These are phyloP conservation scores for Phylloboletellus chloephorus DNA, from an alignment of 1,284 basidiomycete species.

Conservation along the genomic window DNA sequence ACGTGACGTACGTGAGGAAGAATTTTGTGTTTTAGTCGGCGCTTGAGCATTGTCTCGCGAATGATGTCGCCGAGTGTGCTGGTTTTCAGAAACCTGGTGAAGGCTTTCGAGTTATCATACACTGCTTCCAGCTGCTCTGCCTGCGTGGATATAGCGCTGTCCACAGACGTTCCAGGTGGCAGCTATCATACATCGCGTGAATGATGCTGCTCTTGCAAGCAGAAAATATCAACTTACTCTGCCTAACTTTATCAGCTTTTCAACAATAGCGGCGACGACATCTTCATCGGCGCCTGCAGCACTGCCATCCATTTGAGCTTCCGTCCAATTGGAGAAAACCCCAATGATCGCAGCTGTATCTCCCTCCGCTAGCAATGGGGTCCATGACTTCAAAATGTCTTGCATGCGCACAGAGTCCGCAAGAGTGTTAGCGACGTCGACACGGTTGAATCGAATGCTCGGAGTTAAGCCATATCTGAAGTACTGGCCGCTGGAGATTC, in stretches of 20 bases:
- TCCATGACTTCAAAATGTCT: conserved; percentile 32
- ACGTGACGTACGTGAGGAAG: conserved; percentile 20
- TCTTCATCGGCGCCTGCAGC: conserved; percentile 11
- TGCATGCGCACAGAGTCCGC: conserved; percentile 29
- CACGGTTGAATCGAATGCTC: conserved; percentile 35
- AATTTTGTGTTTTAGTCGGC: conserved; percentile 22
- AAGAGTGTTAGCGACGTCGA: conserved; percentile 36
- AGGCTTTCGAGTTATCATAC: conserved; percentile 31
- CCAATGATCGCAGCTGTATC: conserved; percentile 32
- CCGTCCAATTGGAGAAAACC: conserved; percentile 39
- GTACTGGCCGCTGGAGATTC: conserved; percentile 16
- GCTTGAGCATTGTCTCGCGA: conserved; percentile 17
- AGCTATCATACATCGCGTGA: conserved; percentile 14
- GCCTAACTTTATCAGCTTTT: conserved; percentile 15
- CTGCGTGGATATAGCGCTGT: conserved; percentile 8
- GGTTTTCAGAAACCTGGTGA: conserved; percentile 21
- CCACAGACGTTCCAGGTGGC: conserved; percentile 10
- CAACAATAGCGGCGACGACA: conserved; percentile 12
- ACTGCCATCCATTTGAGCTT: conserved; percentile 18
- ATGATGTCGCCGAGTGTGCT: conserved; percentile 11
- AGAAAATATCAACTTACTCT: conserved; percentile 14
- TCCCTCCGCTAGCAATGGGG: conserved; percentile 27
- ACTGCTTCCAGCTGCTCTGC: conserved; percentile 12
- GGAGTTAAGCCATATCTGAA: conserved; percentile 20
- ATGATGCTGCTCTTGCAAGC: background rate